Evolutionary conservation across 371 early-diverging fungal genomes (phyloP).

Genomic region (Mortierella sp.): DNA sequence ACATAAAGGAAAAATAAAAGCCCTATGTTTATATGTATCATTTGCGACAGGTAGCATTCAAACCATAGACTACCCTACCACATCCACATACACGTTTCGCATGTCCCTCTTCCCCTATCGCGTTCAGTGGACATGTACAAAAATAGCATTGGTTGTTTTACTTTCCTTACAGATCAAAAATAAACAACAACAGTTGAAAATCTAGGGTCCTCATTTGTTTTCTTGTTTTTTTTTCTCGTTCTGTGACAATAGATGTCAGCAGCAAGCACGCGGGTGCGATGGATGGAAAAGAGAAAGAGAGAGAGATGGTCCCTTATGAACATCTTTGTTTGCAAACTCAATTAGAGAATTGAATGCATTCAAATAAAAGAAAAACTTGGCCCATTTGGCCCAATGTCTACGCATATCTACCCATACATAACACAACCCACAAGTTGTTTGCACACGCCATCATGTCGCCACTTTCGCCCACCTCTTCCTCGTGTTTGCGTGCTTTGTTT

Average conservation of each 20-base stretch:
- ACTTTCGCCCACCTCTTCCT: background rate
- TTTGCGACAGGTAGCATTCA: background rate
- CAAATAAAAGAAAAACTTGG: background rate
- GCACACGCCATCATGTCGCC: slow-evolving; percentile 11
- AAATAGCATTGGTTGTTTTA: background rate
- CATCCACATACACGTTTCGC: slow-evolving; percentile 4
- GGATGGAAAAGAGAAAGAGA: background rate
- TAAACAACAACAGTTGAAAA: background rate
- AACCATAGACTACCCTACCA: too few relatives aligned
- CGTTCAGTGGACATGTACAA: background rate
- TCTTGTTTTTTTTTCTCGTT: background rate
- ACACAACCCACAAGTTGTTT: background rate
- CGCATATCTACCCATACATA: too few relatives aligned
- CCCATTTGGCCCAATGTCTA: background rate
- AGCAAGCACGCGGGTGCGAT: background rate
- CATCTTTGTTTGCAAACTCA: background rate
- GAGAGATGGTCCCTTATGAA: background rate
- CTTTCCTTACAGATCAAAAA: background rate
- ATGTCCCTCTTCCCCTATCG: background rate
- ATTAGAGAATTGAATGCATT: background rate
- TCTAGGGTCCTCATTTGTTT: background rate
- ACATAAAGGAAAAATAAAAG: background rate
- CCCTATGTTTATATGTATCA: background rate
- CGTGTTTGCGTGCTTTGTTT: slow-evolving; percentile 5
- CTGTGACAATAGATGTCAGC: background rate